Percentiles rank a stretch among this genome's conserved stretches.
phyloP scores from a whole-genome alignment of 139 green algal genomes.

The Choricystis sp. region DNA sequence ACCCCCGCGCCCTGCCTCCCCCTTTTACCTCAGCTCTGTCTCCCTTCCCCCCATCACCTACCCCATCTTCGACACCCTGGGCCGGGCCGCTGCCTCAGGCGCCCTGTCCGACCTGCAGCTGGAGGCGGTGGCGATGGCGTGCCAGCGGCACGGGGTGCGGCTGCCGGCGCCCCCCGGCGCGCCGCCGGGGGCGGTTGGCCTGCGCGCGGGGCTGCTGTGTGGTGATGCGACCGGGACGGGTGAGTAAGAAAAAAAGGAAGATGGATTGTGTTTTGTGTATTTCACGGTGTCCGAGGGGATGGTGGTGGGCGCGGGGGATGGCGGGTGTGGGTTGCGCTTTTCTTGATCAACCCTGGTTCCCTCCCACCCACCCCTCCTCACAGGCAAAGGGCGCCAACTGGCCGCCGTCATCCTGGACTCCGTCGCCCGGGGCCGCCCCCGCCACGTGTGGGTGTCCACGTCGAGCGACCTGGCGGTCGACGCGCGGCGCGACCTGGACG shows the following conservation, averaged over 20 bases:
- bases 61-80: conserved; percentile 42
- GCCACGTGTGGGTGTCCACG: conserved; percentile 54
- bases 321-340: conserved; percentile 58
- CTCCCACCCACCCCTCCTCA: background rate
- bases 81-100: conserved; percentile 28
- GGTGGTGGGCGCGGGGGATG: background rate
- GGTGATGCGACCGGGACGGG: background rate
- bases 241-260: background rate
- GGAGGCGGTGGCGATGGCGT: conserved; percentile 68
- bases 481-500: conserved; percentile 42
- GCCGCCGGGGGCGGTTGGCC: conserved; percentile 11
- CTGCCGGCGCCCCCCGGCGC: conserved; percentile 49
- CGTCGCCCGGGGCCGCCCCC: conserved; percentile 45
- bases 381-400: conserved; percentile 63
- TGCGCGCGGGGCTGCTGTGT: conserved; percentile 9
- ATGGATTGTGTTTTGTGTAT: background rate
- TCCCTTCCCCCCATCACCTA: conserved; percentile 43
- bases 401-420: conserved; percentile 68
- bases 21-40: no score
- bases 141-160: conserved; percentile 54
- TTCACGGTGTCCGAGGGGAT: background rate
- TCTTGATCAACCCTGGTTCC: background rate
- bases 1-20: no score
- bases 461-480: conserved; percentile 41
- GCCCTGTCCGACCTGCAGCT: conserved; percentile 72